phyloP scores from a whole-genome alignment of 148 eudicot genomes.

The Chenopodium berlandieri region DNA sequence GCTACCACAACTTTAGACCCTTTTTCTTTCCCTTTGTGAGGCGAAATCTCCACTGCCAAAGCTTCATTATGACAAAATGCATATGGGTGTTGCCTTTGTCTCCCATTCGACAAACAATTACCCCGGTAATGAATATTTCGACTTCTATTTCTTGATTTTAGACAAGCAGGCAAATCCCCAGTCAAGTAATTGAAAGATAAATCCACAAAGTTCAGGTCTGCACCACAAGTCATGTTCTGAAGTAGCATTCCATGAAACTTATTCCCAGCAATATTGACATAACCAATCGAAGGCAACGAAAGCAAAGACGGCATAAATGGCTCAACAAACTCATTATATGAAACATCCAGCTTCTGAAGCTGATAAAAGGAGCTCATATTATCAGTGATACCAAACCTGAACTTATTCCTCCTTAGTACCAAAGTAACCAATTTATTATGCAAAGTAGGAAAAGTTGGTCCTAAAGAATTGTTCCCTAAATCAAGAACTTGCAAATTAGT shows the following conservation, averaged over 20 bases:
- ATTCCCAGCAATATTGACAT: conserved; percentile 50
- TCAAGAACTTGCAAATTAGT: conserved; percentile 73
- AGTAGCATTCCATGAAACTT: conserved; percentile 48
- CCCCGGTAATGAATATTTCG: conserved; percentile 34
- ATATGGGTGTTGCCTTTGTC: conserved; percentile 44
- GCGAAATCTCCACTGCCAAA: conserved; percentile 57
- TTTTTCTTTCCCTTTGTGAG: conserved; percentile 26
- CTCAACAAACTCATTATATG: conserved; percentile 45
- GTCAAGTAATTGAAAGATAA: conserved; percentile 55
- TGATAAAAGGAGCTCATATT: conserved; percentile 41
- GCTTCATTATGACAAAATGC: conserved; percentile 60
- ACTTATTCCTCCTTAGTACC: conserved; percentile 57
- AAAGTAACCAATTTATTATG: conserved; percentile 51
- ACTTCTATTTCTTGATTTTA: conserved; percentile 17
- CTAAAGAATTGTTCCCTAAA: conserved; percentile 55
- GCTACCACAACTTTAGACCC: conserved; percentile 54
- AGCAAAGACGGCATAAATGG: conserved; percentile 38
- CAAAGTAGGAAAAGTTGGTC: conserved; percentile 70
- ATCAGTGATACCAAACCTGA: conserved; percentile 40
- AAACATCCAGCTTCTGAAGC: conserved; percentile 53
- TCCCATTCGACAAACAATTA: conserved; percentile 47
- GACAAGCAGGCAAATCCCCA: conserved; percentile 61
- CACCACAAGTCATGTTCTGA: conserved; percentile 43
- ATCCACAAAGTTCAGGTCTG: conserved; percentile 45
- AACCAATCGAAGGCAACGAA: conserved; percentile 47